Base-by-base conservation (phyloP, 805 yeast species). In the Teunomyces kruisii region DNA sequence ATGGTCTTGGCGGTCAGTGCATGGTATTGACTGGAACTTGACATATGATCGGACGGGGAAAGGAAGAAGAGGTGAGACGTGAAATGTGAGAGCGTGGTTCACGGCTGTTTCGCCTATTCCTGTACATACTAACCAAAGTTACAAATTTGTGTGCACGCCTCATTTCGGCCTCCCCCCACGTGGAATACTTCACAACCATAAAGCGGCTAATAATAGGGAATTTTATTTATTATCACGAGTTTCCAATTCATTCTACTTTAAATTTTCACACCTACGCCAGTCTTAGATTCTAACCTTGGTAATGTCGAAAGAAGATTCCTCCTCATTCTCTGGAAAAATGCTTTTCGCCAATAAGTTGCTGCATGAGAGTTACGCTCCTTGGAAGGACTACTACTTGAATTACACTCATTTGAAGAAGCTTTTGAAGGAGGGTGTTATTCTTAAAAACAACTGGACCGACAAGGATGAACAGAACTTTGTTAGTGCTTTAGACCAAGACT, bases 271-370 rank as follows among this genome's bases (percentile, higher is more conserved):
- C 22, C 31, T 26, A 3, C 3, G 9, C 28, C 28, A 5, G 9
- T 9, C 12, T 26, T 26, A 8, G 17, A 22, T 22, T 31, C 14
- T n/a, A 13, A n/a, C n/a, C 9, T 15, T 17, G 42, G 32, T 30
- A 24, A 40, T 15, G 44, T 35, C 38, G 38, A 19, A 10, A 6
- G 38, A 35, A 22, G 38, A 35, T 35, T 35, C 30, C 27, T 45
- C 42, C 36, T 45, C 47, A 29, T 49, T 43, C 17, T 45, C 47
- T 30, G 42, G 45, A 10, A 59, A 56, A 39, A 90, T 94, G 98
- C 68, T 92, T 44, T 92, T 92, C 60, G 96, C 96, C 43, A 88
- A 80, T 41, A 88, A 87, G 60, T 74, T 92, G 45, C 84, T 84
- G 43, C 82, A 80, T 52, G 97, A 91, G 62, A 80, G 81, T 29